These are phyloP conservation scores for Aspergillus novofumigatus DNA, from an alignment of 2,329 filamentous ascomycete genomes.

Conservation along the genomic window DNA sequence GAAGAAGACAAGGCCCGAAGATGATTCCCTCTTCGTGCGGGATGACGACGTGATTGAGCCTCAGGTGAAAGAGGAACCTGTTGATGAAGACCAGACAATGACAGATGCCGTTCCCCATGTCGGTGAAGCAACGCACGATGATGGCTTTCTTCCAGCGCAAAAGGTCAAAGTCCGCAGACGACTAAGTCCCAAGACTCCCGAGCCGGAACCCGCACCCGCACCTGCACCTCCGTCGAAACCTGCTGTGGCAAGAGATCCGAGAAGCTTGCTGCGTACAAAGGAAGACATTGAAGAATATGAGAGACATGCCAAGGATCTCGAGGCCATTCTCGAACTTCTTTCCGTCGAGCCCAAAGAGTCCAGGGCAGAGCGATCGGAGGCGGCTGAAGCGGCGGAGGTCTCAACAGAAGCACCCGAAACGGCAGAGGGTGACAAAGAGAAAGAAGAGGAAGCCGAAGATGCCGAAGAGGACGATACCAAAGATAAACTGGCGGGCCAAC, in stretches of 20 bases:
- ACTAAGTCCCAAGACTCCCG: constrained; percentile 20
- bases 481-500: constrained; percentile 48
- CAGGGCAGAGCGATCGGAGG: constrained; percentile 12
- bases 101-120: constrained; percentile 27
- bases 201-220: neutral
- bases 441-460: constrained; percentile 19
- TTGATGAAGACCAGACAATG: constrained; percentile 43
- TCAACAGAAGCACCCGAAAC: constrained; percentile 10
- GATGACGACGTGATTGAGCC: constrained; percentile 21
- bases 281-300: constrained; percentile 43
- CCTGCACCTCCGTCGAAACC: neutral
- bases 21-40: constrained; percentile 17
- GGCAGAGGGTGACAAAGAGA: constrained; percentile 11
- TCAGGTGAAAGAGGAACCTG: constrained; percentile 53
- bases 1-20: constrained; percentile 3
- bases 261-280: constrained; percentile 36
- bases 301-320: constrained; percentile 37
- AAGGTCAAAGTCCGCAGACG: constrained; percentile 34
- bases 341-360: constrained; percentile 21
- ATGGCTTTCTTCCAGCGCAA: constrained; percentile 31
- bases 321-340: constrained; percentile 37
- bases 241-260: constrained; percentile 22
- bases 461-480: constrained; percentile 27
- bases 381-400: constrained; percentile 2
- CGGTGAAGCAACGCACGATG: constrained; percentile 26